Conservation (phyloP, 305 asterid genomes). For the Withania somnifera region DNA sequence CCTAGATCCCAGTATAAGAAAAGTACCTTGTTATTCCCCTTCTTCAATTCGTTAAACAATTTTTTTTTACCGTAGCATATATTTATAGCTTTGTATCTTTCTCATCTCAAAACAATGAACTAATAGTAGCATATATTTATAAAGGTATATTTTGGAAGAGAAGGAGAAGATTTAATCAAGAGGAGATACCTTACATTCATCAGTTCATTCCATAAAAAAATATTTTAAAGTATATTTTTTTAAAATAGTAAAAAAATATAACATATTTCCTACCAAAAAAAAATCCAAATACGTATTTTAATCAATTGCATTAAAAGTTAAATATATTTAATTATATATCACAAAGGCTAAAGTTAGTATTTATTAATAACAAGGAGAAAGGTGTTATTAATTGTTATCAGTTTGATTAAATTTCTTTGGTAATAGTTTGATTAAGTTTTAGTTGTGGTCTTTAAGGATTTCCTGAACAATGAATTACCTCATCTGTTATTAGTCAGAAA, state of each 20-base stretch:
- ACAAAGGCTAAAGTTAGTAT: not conserved
- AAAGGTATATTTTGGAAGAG: not conserved
- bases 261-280: not conserved
- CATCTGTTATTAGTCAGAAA: not conserved
- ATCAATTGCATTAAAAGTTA: not conserved
- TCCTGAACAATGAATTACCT: not conserved
- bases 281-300: not conserved
- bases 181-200: not conserved
- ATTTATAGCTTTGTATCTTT: not conserved
- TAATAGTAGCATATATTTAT: too few species aligned
- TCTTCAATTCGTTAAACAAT: not conserved
- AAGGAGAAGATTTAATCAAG: not conserved
- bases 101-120: not conserved
- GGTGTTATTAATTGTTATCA: too few species aligned
- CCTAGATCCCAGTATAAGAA: too few species aligned
- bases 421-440: not conserved
- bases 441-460: not conserved
- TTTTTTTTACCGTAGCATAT: not conserved
- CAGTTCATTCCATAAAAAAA: not conserved
- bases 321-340: not conserved
- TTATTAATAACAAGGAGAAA: not conserved
- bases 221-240: too few species aligned
- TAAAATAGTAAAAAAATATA: not conserved
- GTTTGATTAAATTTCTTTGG: too few species aligned
- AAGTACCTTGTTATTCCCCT: not conserved